A percentile compares a stretch with the other conserved stretches of the same genome.
Conservation (phyloP, 208 protist genomes). For the Wallacemonas sp. region DNA sequence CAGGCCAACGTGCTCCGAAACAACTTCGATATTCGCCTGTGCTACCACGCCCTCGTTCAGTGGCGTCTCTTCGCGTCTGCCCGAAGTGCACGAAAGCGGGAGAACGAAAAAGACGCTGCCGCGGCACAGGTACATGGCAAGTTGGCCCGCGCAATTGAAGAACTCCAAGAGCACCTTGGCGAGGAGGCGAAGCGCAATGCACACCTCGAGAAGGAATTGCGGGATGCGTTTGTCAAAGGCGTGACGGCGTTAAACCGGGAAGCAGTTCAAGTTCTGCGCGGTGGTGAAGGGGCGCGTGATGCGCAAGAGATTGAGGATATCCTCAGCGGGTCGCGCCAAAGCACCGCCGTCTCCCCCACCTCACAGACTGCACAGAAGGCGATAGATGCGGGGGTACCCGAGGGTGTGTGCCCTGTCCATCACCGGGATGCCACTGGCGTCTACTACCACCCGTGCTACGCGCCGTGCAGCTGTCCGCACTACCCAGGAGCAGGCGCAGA, state of each 20-base stretch:
- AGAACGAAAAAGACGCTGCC: neutral
- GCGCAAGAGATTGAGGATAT: slow-evolving; percentile 56
- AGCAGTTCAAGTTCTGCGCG: slow-evolving; percentile 82
- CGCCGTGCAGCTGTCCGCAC: slow-evolving; percentile 37
- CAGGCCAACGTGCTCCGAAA: slow-evolving; percentile 10
- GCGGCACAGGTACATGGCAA: neutral
- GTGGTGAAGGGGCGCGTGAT: slow-evolving; percentile 34
- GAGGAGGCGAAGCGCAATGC: slow-evolving; percentile 49
- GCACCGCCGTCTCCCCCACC: slow-evolving; percentile 5
- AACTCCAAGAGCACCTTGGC: slow-evolving; percentile 25
- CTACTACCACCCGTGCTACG: slow-evolving; percentile 79
- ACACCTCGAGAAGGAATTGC: slow-evolving; percentile 65
- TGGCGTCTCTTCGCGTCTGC: slow-evolving; percentile 62
- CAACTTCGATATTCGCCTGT: slow-evolving; percentile 9
- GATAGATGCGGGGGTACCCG: slow-evolving; percentile 1
- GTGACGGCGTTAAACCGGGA: slow-evolving; percentile 91
- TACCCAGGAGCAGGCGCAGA: slow-evolving; percentile 1
- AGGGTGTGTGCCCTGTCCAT: slow-evolving; percentile 49
- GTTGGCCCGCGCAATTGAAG: slow-evolving; percentile 22
- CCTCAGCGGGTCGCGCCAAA: slow-evolving; percentile 24
- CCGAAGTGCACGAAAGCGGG: slow-evolving; percentile 11
- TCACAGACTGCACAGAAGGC: slow-evolving; percentile 14
- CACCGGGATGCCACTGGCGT: slow-evolving; percentile 30
- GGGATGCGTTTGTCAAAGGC: slow-evolving; percentile 81
- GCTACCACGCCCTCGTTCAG: slow-evolving; percentile 38